Evolutionary conservation across 2,329 filamentous ascomycete species (phyloP).

Genomic region (Hypoxylon rubiginosum): DNA sequence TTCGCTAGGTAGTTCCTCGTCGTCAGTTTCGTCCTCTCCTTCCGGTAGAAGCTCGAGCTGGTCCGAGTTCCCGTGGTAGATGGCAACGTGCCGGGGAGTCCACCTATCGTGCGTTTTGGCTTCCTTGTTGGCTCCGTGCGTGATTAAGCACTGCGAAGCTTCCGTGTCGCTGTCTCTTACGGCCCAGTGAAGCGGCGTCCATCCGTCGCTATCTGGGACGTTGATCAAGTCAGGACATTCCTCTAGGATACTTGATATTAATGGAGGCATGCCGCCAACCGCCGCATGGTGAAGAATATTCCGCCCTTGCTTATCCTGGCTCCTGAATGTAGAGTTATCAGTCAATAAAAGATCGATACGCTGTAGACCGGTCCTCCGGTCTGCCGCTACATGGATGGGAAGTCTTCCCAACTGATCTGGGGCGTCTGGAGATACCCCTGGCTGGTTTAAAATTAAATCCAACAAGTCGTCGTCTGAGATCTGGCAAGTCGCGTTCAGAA

Average conservation of each 20-base stretch:
- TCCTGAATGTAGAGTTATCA: constrained; percentile 15
- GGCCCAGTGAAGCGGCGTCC: constrained; percentile 28
- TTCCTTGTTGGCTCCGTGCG: constrained; percentile 7
- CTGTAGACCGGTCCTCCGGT: neutral
- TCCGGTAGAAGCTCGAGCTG: constrained; percentile 10
- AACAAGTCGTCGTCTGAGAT: constrained; percentile 3
- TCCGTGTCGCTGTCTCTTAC: neutral
- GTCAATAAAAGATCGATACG: constrained; percentile 9
- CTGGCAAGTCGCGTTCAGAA: constrained; percentile 15
- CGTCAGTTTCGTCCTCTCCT: constrained; percentile 6
- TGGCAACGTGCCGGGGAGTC: constrained; percentile 16
- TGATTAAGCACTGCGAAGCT: neutral
- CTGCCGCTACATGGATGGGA: constrained; percentile 16
- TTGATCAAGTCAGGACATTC: constrained; percentile 21
- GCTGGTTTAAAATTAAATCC: constrained; percentile 4
- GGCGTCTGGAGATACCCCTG: constrained; percentile 15
- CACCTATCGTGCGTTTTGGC: constrained; percentile 21
- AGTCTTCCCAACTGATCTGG: constrained; percentile 19
- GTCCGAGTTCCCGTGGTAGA: constrained; percentile 3
- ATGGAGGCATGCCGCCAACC: neutral
- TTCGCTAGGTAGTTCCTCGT: constrained; percentile 12
- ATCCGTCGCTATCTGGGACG: constrained; percentile 19
- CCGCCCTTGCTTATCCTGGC: constrained; percentile 24
- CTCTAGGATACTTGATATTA: constrained; percentile 5
- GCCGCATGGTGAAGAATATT: constrained; percentile 21